Conservation (phyloP, 2,329 filamentous ascomycete species). For the Colletotrichum eleusines region DNA sequence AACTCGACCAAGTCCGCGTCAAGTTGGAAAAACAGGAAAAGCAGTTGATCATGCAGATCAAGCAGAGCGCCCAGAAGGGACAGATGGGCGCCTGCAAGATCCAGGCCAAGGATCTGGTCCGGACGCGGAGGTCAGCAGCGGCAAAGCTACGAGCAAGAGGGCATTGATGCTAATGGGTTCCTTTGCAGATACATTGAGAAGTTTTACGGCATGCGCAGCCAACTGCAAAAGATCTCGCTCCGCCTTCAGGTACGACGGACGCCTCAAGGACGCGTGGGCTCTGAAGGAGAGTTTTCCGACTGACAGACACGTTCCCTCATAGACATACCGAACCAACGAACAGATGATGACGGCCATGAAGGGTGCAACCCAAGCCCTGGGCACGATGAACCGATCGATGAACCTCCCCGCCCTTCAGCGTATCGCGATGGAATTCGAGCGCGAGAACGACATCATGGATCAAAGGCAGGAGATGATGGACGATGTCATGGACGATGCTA, state of each 20-base stretch:
- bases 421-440: slow-evolving; percentile 99
- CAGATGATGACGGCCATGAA: slow-evolving; percentile 99
- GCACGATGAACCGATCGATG: slow-evolving; percentile 98
- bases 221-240: slow-evolving; percentile 94
- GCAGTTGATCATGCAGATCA: slow-evolving; percentile 95
- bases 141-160: not conserved
- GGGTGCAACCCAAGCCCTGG: slow-evolving; percentile 90
- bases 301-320: slow-evolving; percentile 36
- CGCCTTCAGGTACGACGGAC: slow-evolving; percentile 81
- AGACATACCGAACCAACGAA: slow-evolving; percentile 98
- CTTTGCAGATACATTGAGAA: slow-evolving; percentile 87
- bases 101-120: slow-evolving; percentile 95
- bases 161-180: not conserved
- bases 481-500: slow-evolving; percentile 96
- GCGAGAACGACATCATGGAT: slow-evolving; percentile 99
- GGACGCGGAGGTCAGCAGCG: slow-evolving; percentile 77
- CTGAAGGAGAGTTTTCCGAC: not conserved
- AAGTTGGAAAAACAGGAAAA: slow-evolving; percentile 99
- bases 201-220: slow-evolving; percentile 98
- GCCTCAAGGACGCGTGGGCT: not conserved
- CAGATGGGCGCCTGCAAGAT: slow-evolving; percentile 99
- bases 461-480: slow-evolving; percentile 99
- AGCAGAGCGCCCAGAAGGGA: slow-evolving; percentile 97
- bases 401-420: slow-evolving; percentile 94
- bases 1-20: slow-evolving; percentile 92